A percentile compares a stretch with the other conserved stretches of the same genome.
Evolutionary conservation across 768 basidiomycete genomes (phyloP).

Genomic region (Hemileccinum impolitum): DNA sequence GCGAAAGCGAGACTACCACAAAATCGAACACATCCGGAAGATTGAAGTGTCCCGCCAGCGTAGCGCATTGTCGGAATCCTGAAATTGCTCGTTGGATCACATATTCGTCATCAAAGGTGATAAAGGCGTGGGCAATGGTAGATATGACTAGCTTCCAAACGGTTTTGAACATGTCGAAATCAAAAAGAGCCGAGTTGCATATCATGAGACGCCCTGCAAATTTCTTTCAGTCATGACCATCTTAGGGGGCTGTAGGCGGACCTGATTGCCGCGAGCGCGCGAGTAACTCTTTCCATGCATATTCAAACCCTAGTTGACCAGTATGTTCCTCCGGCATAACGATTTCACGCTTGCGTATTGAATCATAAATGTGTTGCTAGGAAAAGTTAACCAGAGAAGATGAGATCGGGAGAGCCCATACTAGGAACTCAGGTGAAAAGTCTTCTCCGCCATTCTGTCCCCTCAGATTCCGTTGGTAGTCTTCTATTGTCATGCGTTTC

Average conservation of each 20-base stretch:
- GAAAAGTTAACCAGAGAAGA: slow-evolving; percentile 9
- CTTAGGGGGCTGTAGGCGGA: slow-evolving; percentile 30
- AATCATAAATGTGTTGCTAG: slow-evolving; percentile 89
- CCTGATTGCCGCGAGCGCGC: slow-evolving; percentile 78
- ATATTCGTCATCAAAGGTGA: slow-evolving; percentile 94
- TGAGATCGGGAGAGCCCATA: slow-evolving; percentile 31
- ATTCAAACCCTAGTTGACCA: slow-evolving; percentile 95
- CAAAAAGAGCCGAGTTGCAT: slow-evolving; percentile 78
- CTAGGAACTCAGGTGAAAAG: slow-evolving; percentile 85
- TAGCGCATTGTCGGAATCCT: slow-evolving; percentile 96
- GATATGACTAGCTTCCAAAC: slow-evolving; percentile 92
- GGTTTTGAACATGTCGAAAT: slow-evolving; percentile 90
- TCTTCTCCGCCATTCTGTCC: slow-evolving; percentile 86
- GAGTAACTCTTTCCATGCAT: slow-evolving; percentile 96
- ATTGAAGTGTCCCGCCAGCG: slow-evolving; percentile 82
- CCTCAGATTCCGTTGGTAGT: slow-evolving; percentile 87
- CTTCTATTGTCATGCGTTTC: slow-evolving; percentile 97
- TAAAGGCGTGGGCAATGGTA: slow-evolving; percentile 94
- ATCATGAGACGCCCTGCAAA: slow-evolving; percentile 52
- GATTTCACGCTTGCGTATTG: slow-evolving; percentile 91
- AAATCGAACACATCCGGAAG: slow-evolving; percentile 97
- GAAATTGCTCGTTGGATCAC: slow-evolving; percentile 92
- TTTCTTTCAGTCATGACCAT: slow-evolving; percentile 36
- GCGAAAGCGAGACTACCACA: slow-evolving; percentile 88
- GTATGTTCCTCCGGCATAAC: slow-evolving; percentile 97